Base-by-base conservation (phyloP, 805 yeast species). In the Wickerhamomyces chambardii region DNA sequence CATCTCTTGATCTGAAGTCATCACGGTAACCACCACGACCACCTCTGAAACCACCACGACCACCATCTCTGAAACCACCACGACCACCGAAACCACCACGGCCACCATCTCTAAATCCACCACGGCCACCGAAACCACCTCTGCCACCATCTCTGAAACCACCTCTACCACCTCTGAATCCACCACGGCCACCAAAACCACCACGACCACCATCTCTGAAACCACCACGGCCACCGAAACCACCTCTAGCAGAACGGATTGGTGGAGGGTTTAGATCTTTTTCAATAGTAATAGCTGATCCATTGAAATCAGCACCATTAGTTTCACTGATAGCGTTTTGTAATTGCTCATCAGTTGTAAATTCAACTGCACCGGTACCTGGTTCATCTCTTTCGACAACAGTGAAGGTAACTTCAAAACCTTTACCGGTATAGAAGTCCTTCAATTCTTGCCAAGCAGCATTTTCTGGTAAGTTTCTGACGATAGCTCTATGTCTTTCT, bases 401-500 rank as follows among this genome's bases (percentile, higher is more conserved):
- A 35, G 70, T 56, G 45, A 79, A 82, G 25, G 80, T 73, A 38
- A 86, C 83, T 39, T 75, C 72, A 44, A 70, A 58, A 43, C 71
- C 75, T 60, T 75, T 81, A 42, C 82, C 87, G 56, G 95, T 73
- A 45, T 86, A 87, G 55, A 84, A 77, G 65, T 90, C 97, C 67
- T 87, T 84, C 55, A 84, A 71, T 51, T 82, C 90, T 68, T 84
- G 92, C 94, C 94, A 84, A 34, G 85, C 78, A 38, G 84, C 70
- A 43, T 78, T 78, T 47, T 78, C 82, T 48, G 89, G 89, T 51
- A 84, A 66, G 59, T 75, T 75, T 47, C 73, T 60, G 26, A 83
- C 73, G 53, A 78, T 72, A 40, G 79, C 76, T 68, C 92, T 75
- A 64, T 64, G 75, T 61, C 82, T 78, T 51, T 85, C 85, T 57